phyloP scores from a whole-genome alignment of 768 basidiomycete species.

The Rhizopogon rudus region DNA sequence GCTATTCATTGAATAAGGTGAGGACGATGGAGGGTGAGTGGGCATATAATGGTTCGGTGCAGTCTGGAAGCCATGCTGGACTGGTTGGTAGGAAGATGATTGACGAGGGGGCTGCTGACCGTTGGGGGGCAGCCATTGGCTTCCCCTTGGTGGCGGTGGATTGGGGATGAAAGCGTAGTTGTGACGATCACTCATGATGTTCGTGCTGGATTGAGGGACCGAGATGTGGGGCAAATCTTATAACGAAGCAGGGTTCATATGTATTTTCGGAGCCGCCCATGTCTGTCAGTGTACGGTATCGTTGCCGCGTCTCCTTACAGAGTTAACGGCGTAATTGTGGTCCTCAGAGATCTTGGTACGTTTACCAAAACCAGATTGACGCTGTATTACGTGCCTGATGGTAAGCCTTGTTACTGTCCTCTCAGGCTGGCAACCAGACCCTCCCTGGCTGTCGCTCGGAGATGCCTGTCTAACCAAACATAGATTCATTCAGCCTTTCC shows the following conservation, averaged over 20 bases:
- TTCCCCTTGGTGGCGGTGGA: conserved; percentile 5
- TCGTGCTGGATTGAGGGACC: background rate
- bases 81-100: conserved; percentile 16
- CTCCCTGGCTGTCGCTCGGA: conserved; percentile 18
- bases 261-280: conserved; percentile 28
- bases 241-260: conserved; percentile 23
- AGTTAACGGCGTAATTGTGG: conserved; percentile 25
- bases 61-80: conserved; percentile 1
- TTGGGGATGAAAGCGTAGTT: conserved; percentile 22
- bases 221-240: background rate
- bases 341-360: conserved; percentile 24
- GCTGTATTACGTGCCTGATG: conserved; percentile 24
- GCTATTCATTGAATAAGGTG: conserved; percentile 15
- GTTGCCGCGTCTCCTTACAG: conserved; percentile 22
- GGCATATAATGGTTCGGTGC: conserved; percentile 9
- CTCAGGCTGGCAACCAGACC: conserved; percentile 23
- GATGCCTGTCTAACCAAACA: conserved; percentile 25
- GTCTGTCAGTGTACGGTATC: conserved; percentile 21
- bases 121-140: conserved; percentile 19
- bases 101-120: conserved; percentile 19
- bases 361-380: conserved; percentile 20
- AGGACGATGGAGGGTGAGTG: conserved; percentile 12
- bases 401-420: conserved; percentile 6
- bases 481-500: conserved; percentile 8
- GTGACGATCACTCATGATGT: conserved; percentile 25